Percentiles rank a stretch among this genome's conserved stretches.
phyloP scores from a whole-genome alignment of 75 land plant species.

The Selaginella tamariscina region DNA sequence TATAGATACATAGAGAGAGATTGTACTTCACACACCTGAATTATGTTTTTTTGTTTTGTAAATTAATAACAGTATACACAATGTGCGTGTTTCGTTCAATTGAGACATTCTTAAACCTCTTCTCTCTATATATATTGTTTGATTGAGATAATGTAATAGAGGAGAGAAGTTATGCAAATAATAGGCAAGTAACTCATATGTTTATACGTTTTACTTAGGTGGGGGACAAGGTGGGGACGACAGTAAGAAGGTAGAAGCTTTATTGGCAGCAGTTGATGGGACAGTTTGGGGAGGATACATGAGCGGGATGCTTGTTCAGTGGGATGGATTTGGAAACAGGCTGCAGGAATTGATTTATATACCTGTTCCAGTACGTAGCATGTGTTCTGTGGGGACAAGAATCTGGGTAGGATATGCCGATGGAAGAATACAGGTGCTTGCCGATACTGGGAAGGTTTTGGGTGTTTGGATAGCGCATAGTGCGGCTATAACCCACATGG shows the following conservation, averaged over 20 bases:
- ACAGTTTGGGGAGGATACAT: constrained; percentile 80
- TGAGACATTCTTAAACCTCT: too few species aligned
- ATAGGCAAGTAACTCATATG: too few species aligned
- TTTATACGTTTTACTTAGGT: too few species aligned
- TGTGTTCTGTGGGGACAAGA: constrained; percentile 56
- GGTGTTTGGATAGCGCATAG: constrained; percentile 59
- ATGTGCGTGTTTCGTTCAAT: too few species aligned
- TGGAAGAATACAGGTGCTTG: constrained; percentile 56
- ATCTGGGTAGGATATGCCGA: constrained; percentile 75
- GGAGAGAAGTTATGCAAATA: too few species aligned
- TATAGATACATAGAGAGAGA: too few species aligned
- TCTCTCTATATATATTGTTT: too few species aligned
- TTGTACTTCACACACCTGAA: too few species aligned
- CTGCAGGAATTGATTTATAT: constrained; percentile 41
- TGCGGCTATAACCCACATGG: constrained; percentile 52
- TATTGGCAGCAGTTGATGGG: constrained; percentile 49
- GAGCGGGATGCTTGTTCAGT: constrained; percentile 61
- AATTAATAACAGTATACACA: too few species aligned
- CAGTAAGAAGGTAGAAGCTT: constrained; percentile 51
- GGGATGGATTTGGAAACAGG: constrained; percentile 72
- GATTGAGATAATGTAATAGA: too few species aligned
- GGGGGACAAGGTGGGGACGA: constrained; percentile 61
- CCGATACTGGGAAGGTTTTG: neutral
- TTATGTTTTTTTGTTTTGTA: too few species aligned
- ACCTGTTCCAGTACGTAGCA: constrained; percentile 45